Base-by-base conservation (phyloP, 768 basidiomycete species). In the Russula compacta region DNA sequence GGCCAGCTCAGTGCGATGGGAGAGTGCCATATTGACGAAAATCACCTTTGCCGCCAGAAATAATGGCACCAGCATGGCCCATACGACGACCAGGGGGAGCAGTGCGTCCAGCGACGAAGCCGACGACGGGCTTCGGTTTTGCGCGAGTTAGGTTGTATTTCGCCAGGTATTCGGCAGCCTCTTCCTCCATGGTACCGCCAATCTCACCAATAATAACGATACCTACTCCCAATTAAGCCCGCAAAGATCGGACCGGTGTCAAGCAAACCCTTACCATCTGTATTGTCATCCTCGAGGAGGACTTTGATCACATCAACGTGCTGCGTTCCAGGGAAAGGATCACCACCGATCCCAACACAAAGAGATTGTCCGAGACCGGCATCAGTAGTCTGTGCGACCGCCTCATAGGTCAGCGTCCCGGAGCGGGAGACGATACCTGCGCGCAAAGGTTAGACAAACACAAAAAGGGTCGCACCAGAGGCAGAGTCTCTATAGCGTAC, bases 141-240 rank as follows among this genome's bases (percentile, higher is more conserved):
- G 74, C 74, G 56, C 89, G 82, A 32, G 87, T 92, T 76, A 92
- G 90, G 80, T 99, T 99, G 79, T 90, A 87, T 73, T 82, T 80
- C 72, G 90, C 89, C 58, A 99, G 78, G 75, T 95, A 98, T 67
- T 94, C 97, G 6, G 97, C 97, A 7, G 97, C 97, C 66, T 98
- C 95, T 74, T 99, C 97, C 76, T 99, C 97, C 95, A 98, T 97
- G 8, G 92, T 88, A 21, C 97, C 97, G 65, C 97, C 97, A 67
- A 99, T 99, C 77, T 99, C 97, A 63, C 97, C 97, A 68, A 99
- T 99, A 64, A 98, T 79, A 64, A 99, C 95, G 66, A 99, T 95
- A 68, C 95, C 91, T 92, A 44, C 5, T 2, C 12, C 49, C 38
- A 38, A 40, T 61, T 66, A 40, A 69, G 60, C 43, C 55, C 32